Base-by-base conservation (phyloP, 148 eudicot genomes). In the Silene conica region DNA sequence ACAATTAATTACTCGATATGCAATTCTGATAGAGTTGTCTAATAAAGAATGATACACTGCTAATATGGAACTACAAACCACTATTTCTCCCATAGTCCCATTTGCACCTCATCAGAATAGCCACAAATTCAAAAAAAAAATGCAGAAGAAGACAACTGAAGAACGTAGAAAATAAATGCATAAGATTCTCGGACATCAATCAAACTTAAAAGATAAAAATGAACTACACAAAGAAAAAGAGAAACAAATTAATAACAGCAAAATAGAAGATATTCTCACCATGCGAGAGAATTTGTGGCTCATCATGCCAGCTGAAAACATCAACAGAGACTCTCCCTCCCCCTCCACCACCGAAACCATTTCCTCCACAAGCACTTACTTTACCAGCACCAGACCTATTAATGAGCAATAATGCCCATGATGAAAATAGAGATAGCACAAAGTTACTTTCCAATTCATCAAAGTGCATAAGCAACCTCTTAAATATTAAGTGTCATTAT, bases 321-420 rank as follows among this genome's bases (percentile, higher is more conserved):
- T 95, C 97, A 77, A 89, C 85, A 71, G 99, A 86, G 73, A 95
- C 81, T 87, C 99, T 90, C 63, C 99, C 99, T 31, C 97, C 99
- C 25, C 99, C 96, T 21, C 99, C 99, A 73, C 99, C 99, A 67
- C 85, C 97, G 81, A 89, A 89, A 77, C 99, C 99, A 80, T 84
- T 64, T 46, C 99, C 99, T 67, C 99, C 99, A 60, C 90, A 81
- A 78, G 95, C 96, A 90, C 95, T 92, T 72, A 92, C 86, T 7
- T 56, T 63, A 70, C 99, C 99, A 80, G 81, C 82, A 81, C 99
- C 99, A 62, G 80, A 82, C 99, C 99, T 96, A 92, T 83, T 74
- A 73, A 85, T 81, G 57, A 82, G 74, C 20, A 80, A 70, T 20
- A 21, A 59, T 9, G 56, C 25, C 62, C 57, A 22, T 41, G 60